Conservation (phyloP, 2,329 filamentous ascomycete genomes). For the Diaporthe sp. region DNA sequence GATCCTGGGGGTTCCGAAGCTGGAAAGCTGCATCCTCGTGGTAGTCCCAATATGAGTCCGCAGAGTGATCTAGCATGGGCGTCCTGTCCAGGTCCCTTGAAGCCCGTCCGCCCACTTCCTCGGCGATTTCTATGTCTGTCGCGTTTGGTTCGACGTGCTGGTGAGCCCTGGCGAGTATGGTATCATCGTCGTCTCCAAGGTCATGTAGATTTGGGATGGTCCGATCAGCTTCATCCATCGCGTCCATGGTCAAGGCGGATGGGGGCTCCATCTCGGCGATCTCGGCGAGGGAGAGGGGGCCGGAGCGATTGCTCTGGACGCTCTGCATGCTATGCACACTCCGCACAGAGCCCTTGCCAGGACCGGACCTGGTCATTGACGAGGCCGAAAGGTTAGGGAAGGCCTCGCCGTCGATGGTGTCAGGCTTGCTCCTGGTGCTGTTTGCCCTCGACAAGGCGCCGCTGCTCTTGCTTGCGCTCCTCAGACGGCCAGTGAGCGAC, state of each 20-base stretch:
- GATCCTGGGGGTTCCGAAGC: conserved; percentile 27
- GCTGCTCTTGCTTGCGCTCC: conserved; percentile 66
- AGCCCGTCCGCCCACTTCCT: conserved; percentile 32
- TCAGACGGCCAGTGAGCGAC: conserved; percentile 67
- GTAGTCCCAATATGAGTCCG: conserved; percentile 32
- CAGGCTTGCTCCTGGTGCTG: conserved; percentile 46
- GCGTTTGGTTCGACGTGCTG: conserved; percentile 48
- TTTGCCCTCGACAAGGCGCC: conserved; percentile 38
- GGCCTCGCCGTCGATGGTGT: conserved; percentile 49
- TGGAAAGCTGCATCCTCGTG: conserved; percentile 21
- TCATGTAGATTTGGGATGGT: conserved; percentile 45
- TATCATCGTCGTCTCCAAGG: conserved; percentile 50
- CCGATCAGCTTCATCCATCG: conserved; percentile 65
- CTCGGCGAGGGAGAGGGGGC: conserved; percentile 63
- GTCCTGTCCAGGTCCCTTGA: conserved; percentile 29
- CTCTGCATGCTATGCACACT: conserved; percentile 45
- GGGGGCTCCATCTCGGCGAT: conserved; percentile 67
- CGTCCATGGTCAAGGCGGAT: conserved; percentile 59
- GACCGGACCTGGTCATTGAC: conserved; percentile 61
- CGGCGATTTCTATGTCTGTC: conserved; percentile 35
- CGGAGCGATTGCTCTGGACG: conserved; percentile 52
- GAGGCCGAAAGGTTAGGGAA: conserved; percentile 37
- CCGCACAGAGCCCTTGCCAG: conserved; percentile 65
- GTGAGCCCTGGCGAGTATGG: conserved; percentile 47
- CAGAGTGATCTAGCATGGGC: conserved; percentile 36